These are phyloP conservation scores for Nigrospora sphaerica DNA, from an alignment of 2,329 filamentous ascomycete genomes.

Conservation along the genomic window DNA sequence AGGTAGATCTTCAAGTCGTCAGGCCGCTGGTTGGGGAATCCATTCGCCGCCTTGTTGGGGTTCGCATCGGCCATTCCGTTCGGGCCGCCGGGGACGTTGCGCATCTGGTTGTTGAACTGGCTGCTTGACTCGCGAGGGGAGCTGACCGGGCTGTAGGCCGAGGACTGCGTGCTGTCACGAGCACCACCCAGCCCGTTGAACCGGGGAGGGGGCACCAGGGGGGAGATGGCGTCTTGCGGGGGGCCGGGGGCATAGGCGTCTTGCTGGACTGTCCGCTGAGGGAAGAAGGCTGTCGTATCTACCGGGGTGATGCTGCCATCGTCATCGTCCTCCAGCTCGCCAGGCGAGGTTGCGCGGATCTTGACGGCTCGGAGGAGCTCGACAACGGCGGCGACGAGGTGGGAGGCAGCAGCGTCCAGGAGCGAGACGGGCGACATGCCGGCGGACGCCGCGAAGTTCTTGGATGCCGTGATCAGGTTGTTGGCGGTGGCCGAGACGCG, in stretches of 20 bases:
- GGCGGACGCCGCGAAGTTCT: slow-evolving; percentile 77
- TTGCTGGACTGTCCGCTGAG: slow-evolving; percentile 37
- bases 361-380: slow-evolving; percentile 80
- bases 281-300: slow-evolving; percentile 65
- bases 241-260: slow-evolving; percentile 23
- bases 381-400: slow-evolving; percentile 78
- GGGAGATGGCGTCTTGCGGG: slow-evolving; percentile 29
- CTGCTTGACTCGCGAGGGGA: slow-evolving; percentile 56
- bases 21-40: slow-evolving; percentile 28
- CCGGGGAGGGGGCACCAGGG: slow-evolving; percentile 42
- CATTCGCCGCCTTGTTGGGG: slow-evolving; percentile 31
- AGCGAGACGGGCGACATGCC: slow-evolving; percentile 91
- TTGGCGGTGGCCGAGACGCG: slow-evolving; percentile 91
- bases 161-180: slow-evolving; percentile 60
- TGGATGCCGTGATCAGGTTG: slow-evolving; percentile 88
- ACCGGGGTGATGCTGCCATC: slow-evolving; percentile 59
- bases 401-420: slow-evolving; percentile 85
- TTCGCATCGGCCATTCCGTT: slow-evolving; percentile 30
- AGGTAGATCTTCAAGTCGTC: slow-evolving; percentile 64
- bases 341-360: slow-evolving; percentile 67
- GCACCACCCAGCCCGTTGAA: slow-evolving; percentile 51
- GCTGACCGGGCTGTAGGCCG: slow-evolving; percentile 66
- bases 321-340: slow-evolving; percentile 73
- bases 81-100: slow-evolving; percentile 15
- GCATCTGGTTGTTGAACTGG: slow-evolving; percentile 25